phyloP scores from a whole-genome alignment of 805 yeast genomes.

The Priceomyces medius region DNA sequence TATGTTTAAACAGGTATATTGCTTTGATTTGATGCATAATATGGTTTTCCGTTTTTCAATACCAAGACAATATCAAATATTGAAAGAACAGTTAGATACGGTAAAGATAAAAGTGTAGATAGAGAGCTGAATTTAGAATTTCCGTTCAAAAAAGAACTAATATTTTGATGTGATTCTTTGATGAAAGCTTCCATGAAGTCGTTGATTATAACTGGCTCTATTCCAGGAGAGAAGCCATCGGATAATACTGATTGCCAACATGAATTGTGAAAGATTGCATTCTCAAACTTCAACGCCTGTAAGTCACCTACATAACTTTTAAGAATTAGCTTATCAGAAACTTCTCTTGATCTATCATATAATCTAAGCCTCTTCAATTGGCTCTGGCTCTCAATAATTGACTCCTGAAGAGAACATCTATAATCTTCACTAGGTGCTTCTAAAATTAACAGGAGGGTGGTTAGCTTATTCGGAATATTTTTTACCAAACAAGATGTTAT shows the following conservation, averaged over 20 bases:
- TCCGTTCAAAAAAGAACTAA: background rate
- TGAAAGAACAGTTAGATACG: background rate
- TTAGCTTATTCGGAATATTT: constrained; percentile 10
- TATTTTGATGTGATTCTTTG: background rate
- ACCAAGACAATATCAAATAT: constrained; percentile 4
- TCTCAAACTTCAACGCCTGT: constrained; percentile 11
- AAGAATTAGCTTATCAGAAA: constrained; percentile 13
- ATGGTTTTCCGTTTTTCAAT: background rate
- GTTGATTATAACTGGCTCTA: background rate
- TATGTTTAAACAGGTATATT: background rate
- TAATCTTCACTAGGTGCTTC: constrained; percentile 13
- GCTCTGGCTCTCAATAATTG: constrained; percentile 11
- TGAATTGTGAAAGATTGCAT: constrained; percentile 11
- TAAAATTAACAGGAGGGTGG: constrained; percentile 10
- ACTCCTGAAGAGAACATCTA: constrained; percentile 9
- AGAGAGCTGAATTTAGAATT: background rate
- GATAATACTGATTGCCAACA: background rate
- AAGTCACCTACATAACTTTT: constrained; percentile 7
- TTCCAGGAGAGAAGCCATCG: background rate
- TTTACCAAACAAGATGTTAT: constrained; percentile 6
- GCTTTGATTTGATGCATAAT: background rate
- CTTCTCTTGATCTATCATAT: constrained; percentile 17
- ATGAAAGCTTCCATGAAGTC: constrained; percentile 2
- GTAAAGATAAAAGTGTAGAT: background rate
- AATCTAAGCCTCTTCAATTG: constrained; percentile 11